Evolutionary conservation across 108 stramenopile species (phyloP).

Genomic region (Cyclostephanos tholiformis): DNA sequence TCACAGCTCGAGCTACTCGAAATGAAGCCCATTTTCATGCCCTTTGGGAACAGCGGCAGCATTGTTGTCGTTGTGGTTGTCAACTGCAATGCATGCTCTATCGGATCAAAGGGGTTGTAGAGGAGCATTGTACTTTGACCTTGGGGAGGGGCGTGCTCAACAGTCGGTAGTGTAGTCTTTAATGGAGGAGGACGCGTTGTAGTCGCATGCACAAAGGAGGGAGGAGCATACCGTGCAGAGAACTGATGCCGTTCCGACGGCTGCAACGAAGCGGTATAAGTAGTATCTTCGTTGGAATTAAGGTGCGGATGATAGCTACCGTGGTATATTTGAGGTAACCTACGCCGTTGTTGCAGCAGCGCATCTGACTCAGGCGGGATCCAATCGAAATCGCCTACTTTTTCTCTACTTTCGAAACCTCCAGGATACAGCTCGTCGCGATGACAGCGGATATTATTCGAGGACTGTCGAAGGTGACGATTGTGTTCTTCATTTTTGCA

Average conservation of each 20-base stretch:
- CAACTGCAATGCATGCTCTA: neutral
- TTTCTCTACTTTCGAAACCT: neutral
- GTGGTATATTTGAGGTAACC: neutral
- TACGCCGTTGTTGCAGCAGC: neutral
- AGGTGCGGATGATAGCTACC: neutral
- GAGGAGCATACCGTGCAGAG: neutral
- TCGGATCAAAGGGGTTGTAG: conserved; percentile 23
- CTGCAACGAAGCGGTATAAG: neutral
- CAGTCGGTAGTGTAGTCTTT: neutral
- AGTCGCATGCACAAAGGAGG: neutral
- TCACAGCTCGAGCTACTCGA: neutral
- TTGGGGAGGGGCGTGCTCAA: neutral
- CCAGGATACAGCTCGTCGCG: neutral
- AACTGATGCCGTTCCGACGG: neutral
- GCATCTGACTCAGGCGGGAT: neutral
- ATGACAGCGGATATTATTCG: neutral
- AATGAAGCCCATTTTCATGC: neutral
- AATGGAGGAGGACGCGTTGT: neutral
- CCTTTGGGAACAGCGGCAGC: neutral
- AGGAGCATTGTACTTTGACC: conserved; percentile 8
- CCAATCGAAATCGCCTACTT: neutral
- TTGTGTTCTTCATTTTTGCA: neutral
- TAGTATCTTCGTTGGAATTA: neutral
- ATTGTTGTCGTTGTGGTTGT: neutral
- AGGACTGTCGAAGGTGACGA: neutral